Evolutionary conservation across 306 rosid genomes (phyloP).

Genomic region (Sphenostylis stenocarpa): DNA sequence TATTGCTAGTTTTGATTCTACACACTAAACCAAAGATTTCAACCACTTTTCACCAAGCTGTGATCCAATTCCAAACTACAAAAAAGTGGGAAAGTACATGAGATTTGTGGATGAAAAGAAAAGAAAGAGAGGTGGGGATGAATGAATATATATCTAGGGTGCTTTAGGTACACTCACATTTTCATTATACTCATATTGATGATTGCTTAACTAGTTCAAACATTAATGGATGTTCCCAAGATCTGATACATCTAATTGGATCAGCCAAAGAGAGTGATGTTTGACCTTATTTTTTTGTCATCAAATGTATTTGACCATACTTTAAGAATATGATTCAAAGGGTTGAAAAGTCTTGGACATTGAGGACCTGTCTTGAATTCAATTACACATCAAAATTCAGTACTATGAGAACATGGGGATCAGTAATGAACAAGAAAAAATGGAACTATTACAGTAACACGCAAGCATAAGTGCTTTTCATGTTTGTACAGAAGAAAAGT

Average conservation of each 20-base stretch:
- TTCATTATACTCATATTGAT: background rate
- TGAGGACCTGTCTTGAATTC: slow-evolving; percentile 2
- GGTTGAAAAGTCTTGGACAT: slow-evolving; percentile 1
- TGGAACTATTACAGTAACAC: background rate
- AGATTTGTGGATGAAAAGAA: background rate
- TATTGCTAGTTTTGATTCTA: background rate
- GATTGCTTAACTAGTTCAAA: background rate
- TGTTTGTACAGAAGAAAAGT: background rate
- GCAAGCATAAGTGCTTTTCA: background rate
- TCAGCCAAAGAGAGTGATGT: slow-evolving; percentile 17
- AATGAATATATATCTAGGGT: background rate
- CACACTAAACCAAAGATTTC: background rate
- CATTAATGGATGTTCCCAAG: slow-evolving; percentile 16
- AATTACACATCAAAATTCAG: background rate
- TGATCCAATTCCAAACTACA: background rate
- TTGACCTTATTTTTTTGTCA: slow-evolving; percentile 5
- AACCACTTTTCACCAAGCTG: background rate
- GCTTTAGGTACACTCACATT: background rate
- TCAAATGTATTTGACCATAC: slow-evolving; percentile 1
- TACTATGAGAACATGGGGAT: slow-evolving; percentile 22
- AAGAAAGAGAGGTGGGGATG: background rate
- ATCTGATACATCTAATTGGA: slow-evolving; percentile 34
- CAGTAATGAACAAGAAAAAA: background rate
- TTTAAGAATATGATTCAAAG: background rate
- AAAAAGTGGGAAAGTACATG: background rate